Percentiles rank a stretch among this genome's conserved stretches.
These are phyloP conservation scores for Luvunga scandens DNA, from an alignment of 345 rosid species.

Conservation along the genomic window DNA sequence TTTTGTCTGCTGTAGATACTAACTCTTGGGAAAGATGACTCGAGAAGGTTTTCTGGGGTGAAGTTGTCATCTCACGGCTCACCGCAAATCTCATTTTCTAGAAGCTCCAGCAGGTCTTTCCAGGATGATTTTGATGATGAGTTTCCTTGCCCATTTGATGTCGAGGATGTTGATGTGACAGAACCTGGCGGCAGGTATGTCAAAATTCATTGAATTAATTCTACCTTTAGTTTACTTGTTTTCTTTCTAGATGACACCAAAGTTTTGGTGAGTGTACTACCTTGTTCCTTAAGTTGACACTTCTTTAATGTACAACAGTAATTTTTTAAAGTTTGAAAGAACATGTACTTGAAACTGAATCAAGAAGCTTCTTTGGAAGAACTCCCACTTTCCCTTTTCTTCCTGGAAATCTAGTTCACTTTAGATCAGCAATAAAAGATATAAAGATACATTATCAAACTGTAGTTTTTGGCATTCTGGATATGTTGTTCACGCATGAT, in stretches of 20 bases:
- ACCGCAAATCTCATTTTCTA: slow-evolving; percentile 56
- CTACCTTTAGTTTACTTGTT: background rate
- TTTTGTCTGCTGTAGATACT: slow-evolving; percentile 35
- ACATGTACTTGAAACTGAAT: background rate
- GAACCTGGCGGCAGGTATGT: slow-evolving; percentile 71
- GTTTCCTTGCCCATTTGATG: slow-evolving; percentile 79
- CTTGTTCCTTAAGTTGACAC: background rate
- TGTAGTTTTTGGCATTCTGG: background rate
- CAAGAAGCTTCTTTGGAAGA: background rate
- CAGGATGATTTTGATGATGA: slow-evolving; percentile 85
- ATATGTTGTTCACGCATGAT: background rate
- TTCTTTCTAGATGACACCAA: background rate
- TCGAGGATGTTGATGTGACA: slow-evolving; percentile 58
- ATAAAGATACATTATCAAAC: background rate
- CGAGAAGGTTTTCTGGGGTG: slow-evolving; percentile 40
- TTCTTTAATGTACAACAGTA: background rate
- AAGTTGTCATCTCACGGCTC: slow-evolving; percentile 54
- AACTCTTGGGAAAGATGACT: slow-evolving; percentile 55
- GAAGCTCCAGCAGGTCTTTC: slow-evolving; percentile 75
- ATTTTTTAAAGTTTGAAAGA: background rate
- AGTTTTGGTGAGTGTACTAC: background rate
- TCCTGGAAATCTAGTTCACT: background rate
- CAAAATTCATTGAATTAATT: background rate
- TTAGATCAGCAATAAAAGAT: background rate
- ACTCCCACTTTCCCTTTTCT: background rate